Conservation (phyloP, 306 rosid genomes). For the Sicyos baderoa region DNA sequence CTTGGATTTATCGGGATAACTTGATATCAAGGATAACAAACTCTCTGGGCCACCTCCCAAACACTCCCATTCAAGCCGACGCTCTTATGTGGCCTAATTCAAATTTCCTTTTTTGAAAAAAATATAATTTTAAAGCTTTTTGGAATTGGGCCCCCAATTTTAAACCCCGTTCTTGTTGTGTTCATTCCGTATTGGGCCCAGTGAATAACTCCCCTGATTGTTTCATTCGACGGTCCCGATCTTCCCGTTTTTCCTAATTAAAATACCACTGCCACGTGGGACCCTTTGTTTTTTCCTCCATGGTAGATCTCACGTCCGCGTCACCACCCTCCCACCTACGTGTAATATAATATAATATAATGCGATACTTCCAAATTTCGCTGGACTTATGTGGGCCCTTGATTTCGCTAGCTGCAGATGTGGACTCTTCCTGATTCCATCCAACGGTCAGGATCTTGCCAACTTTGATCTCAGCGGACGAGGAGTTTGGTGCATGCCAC, state of each 20-base stretch:
- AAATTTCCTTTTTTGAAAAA: neutral
- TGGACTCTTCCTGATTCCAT: neutral
- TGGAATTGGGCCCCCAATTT: conserved; percentile 12
- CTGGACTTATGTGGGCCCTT: conserved; percentile 1
- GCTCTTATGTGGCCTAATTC: neutral
- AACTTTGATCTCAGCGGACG: neutral
- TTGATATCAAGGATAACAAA: neutral
- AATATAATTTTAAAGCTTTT: neutral
- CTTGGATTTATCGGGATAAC: neutral
- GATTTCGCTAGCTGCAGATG: neutral
- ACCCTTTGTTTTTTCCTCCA: neutral
- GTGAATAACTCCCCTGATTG: neutral
- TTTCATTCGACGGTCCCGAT: conserved; percentile 5
- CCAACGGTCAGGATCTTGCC: neutral
- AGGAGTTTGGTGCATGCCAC: neutral
- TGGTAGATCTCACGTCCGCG: conserved; percentile 9
- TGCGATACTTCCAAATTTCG: conserved; percentile 1
- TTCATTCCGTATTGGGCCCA: conserved; percentile 15
- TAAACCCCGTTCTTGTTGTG: neutral
- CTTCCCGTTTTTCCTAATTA: neutral
- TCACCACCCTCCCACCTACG: neutral
- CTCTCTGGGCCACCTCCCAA: neutral
- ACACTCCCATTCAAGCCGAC: neutral
- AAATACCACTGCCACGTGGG: neutral
- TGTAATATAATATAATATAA: neutral